These are phyloP conservation scores for Xylariaceae sp. DNA, from an alignment of 2,329 filamentous ascomycete genomes.

Conservation along the genomic window DNA sequence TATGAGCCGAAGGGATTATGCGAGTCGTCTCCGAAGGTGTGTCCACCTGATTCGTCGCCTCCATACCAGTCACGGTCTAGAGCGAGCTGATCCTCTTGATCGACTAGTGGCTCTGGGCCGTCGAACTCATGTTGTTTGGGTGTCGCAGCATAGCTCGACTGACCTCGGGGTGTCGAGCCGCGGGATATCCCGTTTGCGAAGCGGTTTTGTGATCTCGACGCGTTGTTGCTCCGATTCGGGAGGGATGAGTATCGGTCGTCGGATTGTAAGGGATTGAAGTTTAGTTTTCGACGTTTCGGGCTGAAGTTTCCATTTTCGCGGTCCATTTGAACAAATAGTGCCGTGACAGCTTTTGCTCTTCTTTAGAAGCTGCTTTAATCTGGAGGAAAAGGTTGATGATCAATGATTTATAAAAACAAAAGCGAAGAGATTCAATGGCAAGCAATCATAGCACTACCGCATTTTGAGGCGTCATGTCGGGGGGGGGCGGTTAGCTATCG, in stretches of 20 bases:
- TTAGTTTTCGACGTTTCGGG: constrained; percentile 64
- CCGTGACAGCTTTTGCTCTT: no score
- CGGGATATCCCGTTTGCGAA: constrained; percentile 27
- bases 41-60: constrained; percentile 75
- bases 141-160: constrained; percentile 33
- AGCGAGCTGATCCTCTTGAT: constrained; percentile 66
- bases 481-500: no score
- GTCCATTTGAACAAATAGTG: constrained; percentile 23
- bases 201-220: constrained; percentile 36
- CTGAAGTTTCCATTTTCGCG: constrained; percentile 37
- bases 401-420: no score
- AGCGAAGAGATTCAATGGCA: no score
- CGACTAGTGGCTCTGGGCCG: constrained; percentile 56
- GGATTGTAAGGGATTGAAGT: constrained; percentile 50
- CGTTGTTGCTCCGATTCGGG: constrained; percentile 40
- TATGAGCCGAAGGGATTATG: constrained; percentile 86
- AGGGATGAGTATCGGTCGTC: constrained; percentile 56
- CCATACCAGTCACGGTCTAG: constrained; percentile 92
- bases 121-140: constrained; percentile 57
- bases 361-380: no score
- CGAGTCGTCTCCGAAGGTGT: constrained; percentile 85
- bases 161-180: constrained; percentile 26
- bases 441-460: no score
- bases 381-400: no score
- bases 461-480: no score